A percentile compares a stretch with the other conserved stretches of the same genome.
These are phyloP conservation scores for Boletus pseudopeckii DNA, from an alignment of 768 basidiomycete species.

Conservation along the genomic window DNA sequence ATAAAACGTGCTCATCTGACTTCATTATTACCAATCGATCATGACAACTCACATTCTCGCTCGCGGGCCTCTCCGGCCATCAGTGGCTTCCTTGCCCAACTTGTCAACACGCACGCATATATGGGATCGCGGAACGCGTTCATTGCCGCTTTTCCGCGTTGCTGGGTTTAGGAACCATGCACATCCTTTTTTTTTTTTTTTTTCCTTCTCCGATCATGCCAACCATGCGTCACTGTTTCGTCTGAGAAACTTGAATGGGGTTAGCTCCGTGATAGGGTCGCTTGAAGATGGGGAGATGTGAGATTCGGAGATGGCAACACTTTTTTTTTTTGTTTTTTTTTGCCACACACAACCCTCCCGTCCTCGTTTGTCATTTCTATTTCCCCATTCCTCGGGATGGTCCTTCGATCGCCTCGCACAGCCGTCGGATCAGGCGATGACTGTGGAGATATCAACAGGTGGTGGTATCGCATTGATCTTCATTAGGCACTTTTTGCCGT, in stretches of 20 bases:
- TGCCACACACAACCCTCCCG: slow-evolving; percentile 8
- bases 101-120: neutral
- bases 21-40: slow-evolving; percentile 19
- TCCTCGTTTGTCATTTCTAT: neutral
- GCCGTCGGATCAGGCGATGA: slow-evolving; percentile 10
- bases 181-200: neutral
- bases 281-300: too few species aligned
- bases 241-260: slow-evolving; percentile 16
- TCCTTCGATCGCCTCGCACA: slow-evolving; percentile 8
- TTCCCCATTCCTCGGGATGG: neutral
- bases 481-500: neutral
- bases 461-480: slow-evolving; percentile 2
- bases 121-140: slow-evolving; percentile 21
- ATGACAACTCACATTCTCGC: slow-evolving; percentile 8
- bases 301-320: too few species aligned
- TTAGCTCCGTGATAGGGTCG: slow-evolving; percentile 12
- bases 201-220: slow-evolving; percentile 16
- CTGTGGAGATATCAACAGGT: neutral
- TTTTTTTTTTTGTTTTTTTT: too few species aligned
- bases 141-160: slow-evolving; percentile 25
- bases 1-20: slow-evolving; percentile 22
- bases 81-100: slow-evolving; percentile 3
- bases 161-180: slow-evolving; percentile 2
- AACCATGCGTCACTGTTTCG: slow-evolving; percentile 10
- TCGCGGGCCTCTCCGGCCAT: slow-evolving; percentile 10